Evolutionary conservation across 108 stramenopile species (phyloP), one percentile per base, ranked within the genome.

Genomic region (Epipyxis sp.): DNA sequence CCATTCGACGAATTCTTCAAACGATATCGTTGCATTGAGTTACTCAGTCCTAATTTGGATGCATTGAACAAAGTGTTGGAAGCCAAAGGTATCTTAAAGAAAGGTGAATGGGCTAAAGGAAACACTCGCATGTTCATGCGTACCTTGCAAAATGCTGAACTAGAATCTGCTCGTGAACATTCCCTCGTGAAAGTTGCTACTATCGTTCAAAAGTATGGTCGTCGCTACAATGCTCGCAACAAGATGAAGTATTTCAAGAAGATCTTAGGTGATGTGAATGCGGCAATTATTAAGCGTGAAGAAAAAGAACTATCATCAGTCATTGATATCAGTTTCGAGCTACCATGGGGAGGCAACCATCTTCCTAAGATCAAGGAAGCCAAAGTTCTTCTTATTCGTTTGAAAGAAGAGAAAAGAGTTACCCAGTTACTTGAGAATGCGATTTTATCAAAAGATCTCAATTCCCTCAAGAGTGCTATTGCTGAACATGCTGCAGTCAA

Each of bases 71-170:
- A 16, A 25, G 32, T 44, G 0, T 83, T 89, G 42, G 57, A 86
- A 61, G 69, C 62, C 13, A 69, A 76, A 62, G 81, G 68, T 45
- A 43, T 81, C 32, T 78, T 85, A 3, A 69, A 77, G 59, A 67
- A 76, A 16, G 77, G 57, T 59, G 54, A 83, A 77, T 85, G 77
- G 78, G 67, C 69, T 27, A 78, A 83, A 44, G 87, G 89, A 1
- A 79, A 87, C 79, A 80, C 80, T 59, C 88, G 85, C 77, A 59
- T 90, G 32, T 88, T 90, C 82, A 88, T 90, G 87, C 79, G 85
- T 76, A 85, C 86, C 39, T 69, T 44, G 27, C 86, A 87, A 69
- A 80, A 83, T 30, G 57, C 67, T 34, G 83, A 83, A 29, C 79
- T 90, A 30, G 89, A 90, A 59, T 59, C 77, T 1, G 83, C 83